A percentile compares a stretch with the other conserved stretches of the same genome.
phyloP scores from a whole-genome alignment of 179 eudicot species.

The Silene vulgaris region DNA sequence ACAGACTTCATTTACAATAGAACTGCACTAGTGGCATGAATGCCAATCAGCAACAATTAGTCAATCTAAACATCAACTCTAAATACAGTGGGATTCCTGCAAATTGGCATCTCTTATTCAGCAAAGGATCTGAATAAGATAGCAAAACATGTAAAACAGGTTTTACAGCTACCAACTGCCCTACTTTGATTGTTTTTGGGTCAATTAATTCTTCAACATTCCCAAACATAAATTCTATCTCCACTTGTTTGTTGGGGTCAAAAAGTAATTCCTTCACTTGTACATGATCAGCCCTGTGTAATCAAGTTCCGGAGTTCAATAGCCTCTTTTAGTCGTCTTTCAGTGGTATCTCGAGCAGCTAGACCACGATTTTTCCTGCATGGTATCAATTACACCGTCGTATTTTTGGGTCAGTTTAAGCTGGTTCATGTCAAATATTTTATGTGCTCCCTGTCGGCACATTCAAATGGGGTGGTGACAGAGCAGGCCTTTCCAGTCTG shows the following conservation, averaged over 20 bases:
- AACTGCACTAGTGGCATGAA: neutral
- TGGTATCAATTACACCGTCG: neutral
- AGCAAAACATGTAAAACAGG: slow-evolving; percentile 5
- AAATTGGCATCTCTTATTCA: slow-evolving; percentile 11
- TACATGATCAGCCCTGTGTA: slow-evolving; percentile 13
- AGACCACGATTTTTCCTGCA: slow-evolving; percentile 45
- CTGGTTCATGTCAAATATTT: no score
- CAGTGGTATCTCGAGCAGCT: slow-evolving; percentile 41
- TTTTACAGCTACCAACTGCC: neutral
- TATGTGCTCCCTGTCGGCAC: no score
- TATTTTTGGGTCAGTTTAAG: no score
- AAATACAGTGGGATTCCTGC: neutral
- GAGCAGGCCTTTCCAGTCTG: no score
- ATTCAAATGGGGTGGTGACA: no score
- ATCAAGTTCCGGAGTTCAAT: slow-evolving; percentile 50
- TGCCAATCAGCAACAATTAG: neutral
- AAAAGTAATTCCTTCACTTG: neutral
- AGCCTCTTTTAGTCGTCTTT: slow-evolving; percentile 60
- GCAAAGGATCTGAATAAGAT: slow-evolving; percentile 17
- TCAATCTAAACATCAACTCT: neutral
- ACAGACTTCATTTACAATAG: neutral
- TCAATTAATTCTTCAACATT: neutral
- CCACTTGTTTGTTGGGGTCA: slow-evolving; percentile 1
- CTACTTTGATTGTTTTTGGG: neutral
- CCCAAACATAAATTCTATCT: slow-evolving; percentile 1